Conservation (phyloP, 305 asterid species). For the Fraxinus sp. region DNA sequence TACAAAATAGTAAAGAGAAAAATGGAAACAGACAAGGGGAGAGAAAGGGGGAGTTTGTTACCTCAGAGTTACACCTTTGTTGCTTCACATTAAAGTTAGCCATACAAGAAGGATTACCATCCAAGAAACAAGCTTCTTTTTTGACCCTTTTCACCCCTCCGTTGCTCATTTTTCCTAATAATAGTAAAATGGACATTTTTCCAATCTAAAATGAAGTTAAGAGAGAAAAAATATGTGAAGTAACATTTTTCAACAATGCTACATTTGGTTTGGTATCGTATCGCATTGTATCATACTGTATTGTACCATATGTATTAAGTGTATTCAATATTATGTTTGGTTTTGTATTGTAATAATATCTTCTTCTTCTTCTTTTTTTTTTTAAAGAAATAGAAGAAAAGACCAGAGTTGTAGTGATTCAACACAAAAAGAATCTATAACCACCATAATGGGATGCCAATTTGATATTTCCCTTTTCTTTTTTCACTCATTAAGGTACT, state of each 20-base stretch:
- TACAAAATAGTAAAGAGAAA: neutral
- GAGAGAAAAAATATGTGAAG: neutral
- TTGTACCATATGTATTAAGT: neutral
- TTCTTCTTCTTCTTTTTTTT: neutral
- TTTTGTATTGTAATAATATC: neutral
- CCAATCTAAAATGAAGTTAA: neutral
- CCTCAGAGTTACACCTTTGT: neutral
- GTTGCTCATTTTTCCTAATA: neutral
- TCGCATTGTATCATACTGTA: neutral
- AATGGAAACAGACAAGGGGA: slow-evolving; percentile 1
- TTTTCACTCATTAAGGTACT: neutral
- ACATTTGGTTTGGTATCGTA: neutral
- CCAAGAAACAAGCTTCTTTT: neutral
- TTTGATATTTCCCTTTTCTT: neutral
- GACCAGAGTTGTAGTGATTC: neutral
- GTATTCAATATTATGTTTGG: neutral
- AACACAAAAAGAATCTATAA: neutral
- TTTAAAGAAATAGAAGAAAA: neutral
- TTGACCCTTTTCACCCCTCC: neutral
- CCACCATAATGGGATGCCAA: neutral
- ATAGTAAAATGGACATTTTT: neutral
- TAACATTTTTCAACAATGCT: neutral
- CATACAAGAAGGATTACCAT: slow-evolving; percentile 25
- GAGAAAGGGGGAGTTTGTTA: slow-evolving; percentile 20
- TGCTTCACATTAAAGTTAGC: slow-evolving; percentile 20